Evolutionary conservation across 768 basidiomycete species (phyloP).

Genomic region (Mycena maculata): DNA sequence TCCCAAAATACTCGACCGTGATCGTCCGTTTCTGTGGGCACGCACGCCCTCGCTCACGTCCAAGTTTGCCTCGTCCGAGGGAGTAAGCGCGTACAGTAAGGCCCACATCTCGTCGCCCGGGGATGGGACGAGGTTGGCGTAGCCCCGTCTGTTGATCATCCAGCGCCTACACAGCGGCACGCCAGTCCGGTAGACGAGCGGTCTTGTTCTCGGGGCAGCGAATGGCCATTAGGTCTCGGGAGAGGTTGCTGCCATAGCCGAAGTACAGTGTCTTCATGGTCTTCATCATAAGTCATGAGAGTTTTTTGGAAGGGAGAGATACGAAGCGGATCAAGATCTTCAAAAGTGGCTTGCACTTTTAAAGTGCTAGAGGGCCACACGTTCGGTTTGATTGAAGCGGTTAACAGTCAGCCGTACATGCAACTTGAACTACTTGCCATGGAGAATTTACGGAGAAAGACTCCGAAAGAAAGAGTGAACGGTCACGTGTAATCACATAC

Average conservation of each 20-base stretch:
- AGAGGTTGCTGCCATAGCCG: slow-evolving; percentile 64
- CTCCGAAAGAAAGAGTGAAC: too few relatives aligned
- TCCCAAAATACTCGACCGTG: slow-evolving; percentile 40
- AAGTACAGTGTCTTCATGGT: slow-evolving; percentile 51
- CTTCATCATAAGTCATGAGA: neutral
- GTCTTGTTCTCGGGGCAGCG: slow-evolving; percentile 58
- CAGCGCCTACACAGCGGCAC: slow-evolving; percentile 52
- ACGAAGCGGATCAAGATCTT: too few relatives aligned
- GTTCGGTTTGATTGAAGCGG: too few relatives aligned
- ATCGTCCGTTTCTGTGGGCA: slow-evolving; percentile 51
- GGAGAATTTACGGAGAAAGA: too few relatives aligned
- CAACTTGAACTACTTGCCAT: too few relatives aligned
- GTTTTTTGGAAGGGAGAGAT: too few relatives aligned
- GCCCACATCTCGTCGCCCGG: slow-evolving; percentile 56
- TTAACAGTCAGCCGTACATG: too few relatives aligned
- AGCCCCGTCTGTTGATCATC: slow-evolving; percentile 58
- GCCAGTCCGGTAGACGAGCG: slow-evolving; percentile 55
- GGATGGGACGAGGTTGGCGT: slow-evolving; percentile 58
- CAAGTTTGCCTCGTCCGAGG: slow-evolving; percentile 53
- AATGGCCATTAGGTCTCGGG: slow-evolving; percentile 60
- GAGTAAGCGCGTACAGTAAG: slow-evolving; percentile 55
- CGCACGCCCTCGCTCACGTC: slow-evolving; percentile 58
- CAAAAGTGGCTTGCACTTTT: too few relatives aligned
- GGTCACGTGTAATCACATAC: too few relatives aligned
- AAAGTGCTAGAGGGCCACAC: too few relatives aligned